Base-by-base conservation (phyloP, 345 rosid species). In the Sonneratia alba region DNA sequence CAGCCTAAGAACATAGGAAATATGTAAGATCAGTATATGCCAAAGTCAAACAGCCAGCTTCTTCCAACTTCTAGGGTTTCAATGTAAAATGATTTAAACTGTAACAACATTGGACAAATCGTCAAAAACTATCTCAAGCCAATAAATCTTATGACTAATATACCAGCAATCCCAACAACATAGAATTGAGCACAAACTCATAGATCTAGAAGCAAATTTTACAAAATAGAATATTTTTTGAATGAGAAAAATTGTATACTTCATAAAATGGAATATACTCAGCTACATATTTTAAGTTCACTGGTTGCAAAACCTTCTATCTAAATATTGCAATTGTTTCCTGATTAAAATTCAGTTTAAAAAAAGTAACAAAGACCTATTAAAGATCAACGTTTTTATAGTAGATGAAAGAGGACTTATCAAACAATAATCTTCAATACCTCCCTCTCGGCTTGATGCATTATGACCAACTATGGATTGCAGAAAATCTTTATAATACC, bases 1-100 rank as follows among this genome's bases (percentile, higher is more conserved):
- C 87, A 95, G 85, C 91, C 99, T 91, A 81, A 36, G 74, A 78
- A 76, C 70, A 67, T 68, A 9, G 36, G 67, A 79, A 68, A 0
- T 74, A n/a, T 3, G 71, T 40, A 40, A 71, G 70, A 43, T 72
- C n/a, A 57, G 63, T 22, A 22, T 57, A 7, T 57, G 22, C 7
- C 53, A 10, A 22, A 53, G 59, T 7, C 1, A 53, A 53, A 19
- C 59, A 53, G 59, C 22, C 22, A 57, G 63, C 34, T 57, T 57
- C 22, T 32, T 66, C 42, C 13, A 66, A 37, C 69, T 66, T 36
- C 69, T 64, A 36, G 42, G 68, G 59, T 53, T 18, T 53, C 18
- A 3, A 36, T 66, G 67, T 21, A 66, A 66, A 42, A 12, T 16
- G 2, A 66, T 40, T 21, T 21, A 5, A 56, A 57, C 13, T 7